These are phyloP conservation scores for Melocanna baccifera DNA, from an alignment of 176 grass and related monocot species.

Conservation along the genomic window DNA sequence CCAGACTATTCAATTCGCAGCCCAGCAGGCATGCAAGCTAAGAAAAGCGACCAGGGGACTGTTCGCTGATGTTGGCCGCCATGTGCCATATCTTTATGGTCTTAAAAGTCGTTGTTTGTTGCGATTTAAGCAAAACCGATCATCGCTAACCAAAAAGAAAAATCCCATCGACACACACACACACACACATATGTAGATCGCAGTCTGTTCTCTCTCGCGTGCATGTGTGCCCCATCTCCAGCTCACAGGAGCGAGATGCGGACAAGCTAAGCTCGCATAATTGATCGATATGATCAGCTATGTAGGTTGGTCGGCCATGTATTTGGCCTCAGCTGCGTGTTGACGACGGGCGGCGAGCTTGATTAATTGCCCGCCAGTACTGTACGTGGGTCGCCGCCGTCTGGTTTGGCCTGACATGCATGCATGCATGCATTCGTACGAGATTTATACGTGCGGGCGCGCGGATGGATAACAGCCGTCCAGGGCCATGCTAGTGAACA, in stretches of 20 bases:
- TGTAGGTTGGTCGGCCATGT: not conserved
- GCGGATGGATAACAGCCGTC: not conserved
- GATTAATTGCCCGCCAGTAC: too few species aligned
- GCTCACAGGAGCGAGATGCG: not conserved
- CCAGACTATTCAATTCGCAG: too few species aligned
- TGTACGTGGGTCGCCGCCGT: not conserved
- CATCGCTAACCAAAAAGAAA: not conserved
- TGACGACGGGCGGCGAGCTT: not conserved
- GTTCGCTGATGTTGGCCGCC: constrained; percentile 1
- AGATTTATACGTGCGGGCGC: not conserved
- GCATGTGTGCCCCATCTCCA: not conserved
- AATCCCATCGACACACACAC: not conserved
- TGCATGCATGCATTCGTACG: not conserved
- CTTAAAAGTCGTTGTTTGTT: constrained; percentile 25
- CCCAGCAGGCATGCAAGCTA: not conserved
- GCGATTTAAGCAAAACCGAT: not conserved
- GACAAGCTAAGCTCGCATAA: not conserved
- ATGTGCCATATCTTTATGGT: constrained; percentile 19
- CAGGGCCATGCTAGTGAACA: not conserved
- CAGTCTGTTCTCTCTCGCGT: not conserved
- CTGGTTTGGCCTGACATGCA: not conserved
- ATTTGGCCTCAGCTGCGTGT: not conserved
- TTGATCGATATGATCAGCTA: not conserved
- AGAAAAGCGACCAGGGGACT: not conserved
- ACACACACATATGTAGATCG: not conserved